Evolutionary conservation across 352 stramenopile genomes (phyloP), one percentile per base, ranked within the genome.

Genomic region (Phytophthora sojae): DNA sequence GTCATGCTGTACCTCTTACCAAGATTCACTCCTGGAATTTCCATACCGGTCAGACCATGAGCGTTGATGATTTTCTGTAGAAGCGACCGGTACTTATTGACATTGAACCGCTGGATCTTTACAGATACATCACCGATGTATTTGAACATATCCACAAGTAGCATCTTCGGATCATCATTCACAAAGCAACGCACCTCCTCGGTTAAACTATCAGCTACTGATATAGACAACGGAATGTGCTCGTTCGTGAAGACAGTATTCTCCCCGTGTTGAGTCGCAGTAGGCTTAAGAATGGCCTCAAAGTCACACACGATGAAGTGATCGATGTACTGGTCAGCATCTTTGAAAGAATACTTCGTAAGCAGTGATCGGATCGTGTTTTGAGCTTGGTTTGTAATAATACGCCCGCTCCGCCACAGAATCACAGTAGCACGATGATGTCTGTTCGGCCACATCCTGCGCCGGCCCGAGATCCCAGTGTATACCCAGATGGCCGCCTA

Each of bases 221-320:
- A 56, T 47, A 64, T 25, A 9, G 44, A 64, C 1, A 60, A 32
- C 0, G 54, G n/a, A 4, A 60, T 60, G 8, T 51, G 32, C n/a
- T 64, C 7, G 25, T 53, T 64, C 0, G 37, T 50, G 15, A 62
- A 62, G 6, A 42, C 6, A 23, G 23, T 62, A 26, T 53, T 51
- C 6, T 51, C 23, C 15, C 56, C 56, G 9, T 62, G 39, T 29
- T 62, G 11, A 17, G 26, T 19, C 3, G 6, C 6, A 7, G 25
- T 62, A 21, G 37, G 9, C 39, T 53, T 44, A 3, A 45, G 56
- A 23, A 62, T 62, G 4, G 57, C 57, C 29, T 64, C 29, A 50
- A 55, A 56, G 29, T 64, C 57, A 64, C 57, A 64, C 6, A 64
- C 26, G 12, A 65, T n/a, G n/a, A n/a, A n/a, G n/a, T n/a, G n/a